phyloP scores from a whole-genome alignment of 805 yeast species.

The Torulaspora delbrueckii region DNA sequence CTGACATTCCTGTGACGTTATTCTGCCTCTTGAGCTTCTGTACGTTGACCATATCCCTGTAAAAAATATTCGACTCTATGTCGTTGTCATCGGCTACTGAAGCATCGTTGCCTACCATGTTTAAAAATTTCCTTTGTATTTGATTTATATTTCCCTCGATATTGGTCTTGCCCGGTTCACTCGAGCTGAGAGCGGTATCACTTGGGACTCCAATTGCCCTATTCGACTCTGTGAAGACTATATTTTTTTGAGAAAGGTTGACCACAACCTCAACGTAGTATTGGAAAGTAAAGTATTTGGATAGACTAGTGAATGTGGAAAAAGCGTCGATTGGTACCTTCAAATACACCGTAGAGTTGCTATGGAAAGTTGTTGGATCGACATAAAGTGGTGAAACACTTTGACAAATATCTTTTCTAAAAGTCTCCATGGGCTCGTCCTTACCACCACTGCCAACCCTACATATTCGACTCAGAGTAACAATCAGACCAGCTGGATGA shows the following conservation, averaged over 20 bases:
- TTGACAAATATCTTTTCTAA: constrained; percentile 80
- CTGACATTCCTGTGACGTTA: constrained; percentile 74
- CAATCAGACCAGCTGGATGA: constrained; percentile 66
- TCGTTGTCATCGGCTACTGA: constrained; percentile 18
- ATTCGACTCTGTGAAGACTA: constrained; percentile 34
- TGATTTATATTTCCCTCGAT: constrained; percentile 13
- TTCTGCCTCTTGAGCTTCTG: constrained; percentile 70
- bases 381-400: constrained; percentile 69
- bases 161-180: constrained; percentile 1
- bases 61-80: constrained; percentile 26
- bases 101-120: constrained; percentile 13
- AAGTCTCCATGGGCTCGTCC: constrained; percentile 49
- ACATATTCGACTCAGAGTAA: constrained; percentile 76
- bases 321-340: constrained; percentile 80
- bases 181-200: constrained; percentile 8
- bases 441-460: constrained; percentile 56
- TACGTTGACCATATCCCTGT: constrained; percentile 58
- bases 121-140: constrained; percentile 17
- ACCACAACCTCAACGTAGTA: constrained; percentile 79
- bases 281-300: constrained; percentile 62
- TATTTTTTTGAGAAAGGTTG: constrained; percentile 64
- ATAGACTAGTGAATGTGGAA: constrained; percentile 70
- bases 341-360: constrained; percentile 57
- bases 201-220: constrained; percentile 25
- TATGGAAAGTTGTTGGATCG: constrained; percentile 57